Evolutionary conservation across 495 filamentous ascomycete genomes (phyloP).

Genomic region (Rhypophila decipiens): DNA sequence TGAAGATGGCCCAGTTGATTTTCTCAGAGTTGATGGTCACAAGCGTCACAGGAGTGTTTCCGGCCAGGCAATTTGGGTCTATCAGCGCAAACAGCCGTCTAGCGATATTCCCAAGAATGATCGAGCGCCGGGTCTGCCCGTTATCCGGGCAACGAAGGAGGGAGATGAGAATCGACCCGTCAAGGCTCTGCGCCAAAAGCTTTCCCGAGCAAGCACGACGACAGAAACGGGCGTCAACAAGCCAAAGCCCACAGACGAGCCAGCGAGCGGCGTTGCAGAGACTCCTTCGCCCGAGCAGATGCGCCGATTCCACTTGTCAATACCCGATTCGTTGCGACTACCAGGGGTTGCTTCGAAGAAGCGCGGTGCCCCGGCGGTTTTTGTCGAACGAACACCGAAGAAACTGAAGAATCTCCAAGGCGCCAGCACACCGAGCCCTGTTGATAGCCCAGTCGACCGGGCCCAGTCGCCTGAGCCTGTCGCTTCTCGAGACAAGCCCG

Average conservation of each 20-base stretch:
- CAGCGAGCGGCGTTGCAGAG: too few species aligned
- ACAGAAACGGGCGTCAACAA: too few species aligned
- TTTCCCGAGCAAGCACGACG: not conserved
- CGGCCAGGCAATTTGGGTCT: slow-evolving; percentile 31
- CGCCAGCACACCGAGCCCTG: not conserved
- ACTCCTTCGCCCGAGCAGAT: slow-evolving; percentile 9
- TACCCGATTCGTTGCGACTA: slow-evolving; percentile 19
- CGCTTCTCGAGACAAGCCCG: too few species aligned
- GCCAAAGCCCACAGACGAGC: too few species aligned
- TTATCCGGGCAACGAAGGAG: slow-evolving; percentile 19
- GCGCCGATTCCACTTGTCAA: slow-evolving; percentile 44
- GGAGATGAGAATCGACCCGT: slow-evolving; percentile 20
- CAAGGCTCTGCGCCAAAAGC: slow-evolving; percentile 8
- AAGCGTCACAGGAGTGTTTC: slow-evolving; percentile 35
- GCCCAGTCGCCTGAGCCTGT: too few species aligned
- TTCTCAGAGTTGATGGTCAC: slow-evolving; percentile 35
- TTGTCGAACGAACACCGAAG: slow-evolving; percentile 43
- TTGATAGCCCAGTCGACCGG: not conserved
- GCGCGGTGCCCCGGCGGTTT: slow-evolving; percentile 33
- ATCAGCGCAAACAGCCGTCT: slow-evolving; percentile 29
- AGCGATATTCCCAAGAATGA: slow-evolving; percentile 2
- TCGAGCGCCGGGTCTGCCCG: slow-evolving; percentile 7
- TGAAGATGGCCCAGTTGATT: slow-evolving; percentile 46
- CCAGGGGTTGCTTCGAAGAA: slow-evolving; percentile 28
- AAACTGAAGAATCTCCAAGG: slow-evolving; percentile 13